phyloP scores from a whole-genome alignment of 352 stramenopile genomes.

The Phytophthora litchii region DNA sequence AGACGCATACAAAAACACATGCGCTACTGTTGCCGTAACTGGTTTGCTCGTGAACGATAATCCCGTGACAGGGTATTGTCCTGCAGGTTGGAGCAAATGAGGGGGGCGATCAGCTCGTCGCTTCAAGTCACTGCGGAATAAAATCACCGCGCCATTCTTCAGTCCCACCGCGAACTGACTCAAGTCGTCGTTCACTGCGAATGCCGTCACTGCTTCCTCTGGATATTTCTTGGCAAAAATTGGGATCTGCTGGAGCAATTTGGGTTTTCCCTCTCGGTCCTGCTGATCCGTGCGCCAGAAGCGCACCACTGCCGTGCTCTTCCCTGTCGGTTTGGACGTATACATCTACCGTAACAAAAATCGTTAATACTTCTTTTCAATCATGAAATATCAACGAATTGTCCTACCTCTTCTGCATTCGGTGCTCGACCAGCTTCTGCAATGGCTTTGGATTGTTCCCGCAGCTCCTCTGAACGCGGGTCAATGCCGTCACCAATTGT shows the following conservation, averaged over 20 bases:
- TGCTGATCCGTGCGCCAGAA: constrained; percentile 91
- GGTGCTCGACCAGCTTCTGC: constrained; percentile 70
- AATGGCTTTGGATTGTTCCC: constrained; percentile 79
- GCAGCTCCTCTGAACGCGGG: constrained; percentile 74
- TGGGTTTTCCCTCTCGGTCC: constrained; percentile 83
- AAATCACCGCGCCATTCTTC: constrained; percentile 84
- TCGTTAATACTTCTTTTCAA: neutral
- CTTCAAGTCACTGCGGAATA: constrained; percentile 84
- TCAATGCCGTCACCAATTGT: constrained; percentile 89
- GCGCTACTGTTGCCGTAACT: constrained; percentile 57
- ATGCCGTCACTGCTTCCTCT: constrained; percentile 87
- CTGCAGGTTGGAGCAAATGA: constrained; percentile 77
- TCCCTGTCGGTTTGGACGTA: constrained; percentile 62
- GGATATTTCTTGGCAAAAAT: constrained; percentile 90
- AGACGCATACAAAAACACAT: constrained; percentile 84
- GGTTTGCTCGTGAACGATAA: constrained; percentile 85
- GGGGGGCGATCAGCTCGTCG: constrained; percentile 70
- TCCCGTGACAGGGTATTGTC: constrained; percentile 78
- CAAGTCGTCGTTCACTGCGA: constrained; percentile 85
- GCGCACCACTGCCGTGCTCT: constrained; percentile 77
- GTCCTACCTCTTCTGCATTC: constrained; percentile 59
- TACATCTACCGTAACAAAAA: constrained; percentile 59
- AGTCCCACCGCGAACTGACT: constrained; percentile 81
- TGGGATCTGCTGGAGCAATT: constrained; percentile 85
- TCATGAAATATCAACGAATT: constrained; percentile 7